These are phyloP conservation scores for Camellia oleifera DNA, from an alignment of 179 eudicot genomes.

Conservation along the genomic window DNA sequence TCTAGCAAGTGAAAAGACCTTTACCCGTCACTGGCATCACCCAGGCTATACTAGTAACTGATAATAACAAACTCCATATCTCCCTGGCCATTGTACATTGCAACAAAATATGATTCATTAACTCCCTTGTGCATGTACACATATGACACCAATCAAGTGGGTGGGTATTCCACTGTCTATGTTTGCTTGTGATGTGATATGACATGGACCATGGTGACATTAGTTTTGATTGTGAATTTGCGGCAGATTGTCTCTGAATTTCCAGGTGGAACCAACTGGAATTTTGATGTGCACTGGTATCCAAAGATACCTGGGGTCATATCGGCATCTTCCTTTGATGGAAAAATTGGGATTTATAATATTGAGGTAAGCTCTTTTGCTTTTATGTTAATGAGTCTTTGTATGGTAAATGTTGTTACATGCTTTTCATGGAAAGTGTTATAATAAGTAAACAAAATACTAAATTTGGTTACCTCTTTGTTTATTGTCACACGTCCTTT, in stretches of 20 bases:
- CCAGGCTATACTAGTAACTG: no score
- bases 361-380: constrained; percentile 60
- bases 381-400: constrained; percentile 2
- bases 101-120: no score
- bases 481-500: not conserved
- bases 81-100: no score
- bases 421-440: not conserved
- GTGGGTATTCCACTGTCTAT: not conserved
- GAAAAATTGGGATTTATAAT: constrained; percentile 88
- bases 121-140: no score
- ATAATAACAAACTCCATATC: no score
- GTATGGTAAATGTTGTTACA: not conserved
- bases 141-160: not conserved
- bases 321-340: constrained; percentile 97
- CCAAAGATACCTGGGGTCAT: constrained; percentile 90
- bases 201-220: not conserved
- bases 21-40: no score
- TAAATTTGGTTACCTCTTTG: not conserved
- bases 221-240: constrained; percentile 14
- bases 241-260: constrained; percentile 88
- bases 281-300: constrained; percentile 98
- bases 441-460: not conserved
- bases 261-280: constrained; percentile 94
- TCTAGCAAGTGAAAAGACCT: no score
- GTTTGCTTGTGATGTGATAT: not conserved